Evolutionary conservation across 768 basidiomycete species (phyloP).

Genomic region (Auriscalpium microsporum): DNA sequence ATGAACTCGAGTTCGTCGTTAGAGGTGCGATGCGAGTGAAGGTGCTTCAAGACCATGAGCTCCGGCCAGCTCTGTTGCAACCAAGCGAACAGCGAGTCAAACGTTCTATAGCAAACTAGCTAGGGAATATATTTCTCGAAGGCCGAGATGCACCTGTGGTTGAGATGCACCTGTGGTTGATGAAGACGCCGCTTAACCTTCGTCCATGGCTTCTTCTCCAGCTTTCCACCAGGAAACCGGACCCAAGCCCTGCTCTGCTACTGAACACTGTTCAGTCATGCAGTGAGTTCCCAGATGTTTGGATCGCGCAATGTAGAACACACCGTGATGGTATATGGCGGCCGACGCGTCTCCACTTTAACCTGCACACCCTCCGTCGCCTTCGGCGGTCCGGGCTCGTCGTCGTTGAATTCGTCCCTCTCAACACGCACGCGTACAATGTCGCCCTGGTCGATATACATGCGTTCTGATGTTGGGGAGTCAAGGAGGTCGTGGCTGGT

Average conservation of each 20-base stretch:
- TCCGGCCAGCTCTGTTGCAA: no score
- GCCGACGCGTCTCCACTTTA: constrained; percentile 36
- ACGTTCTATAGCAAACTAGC: no score
- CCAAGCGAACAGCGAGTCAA: no score
- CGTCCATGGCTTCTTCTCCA: constrained; percentile 33
- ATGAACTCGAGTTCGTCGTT: no score
- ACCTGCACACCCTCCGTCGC: constrained; percentile 60
- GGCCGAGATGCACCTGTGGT: no score
- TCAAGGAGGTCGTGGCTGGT: constrained; percentile 60
- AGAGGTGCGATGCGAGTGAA: no score
- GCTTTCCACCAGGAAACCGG: constrained; percentile 70
- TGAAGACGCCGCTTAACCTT: constrained; percentile 20
- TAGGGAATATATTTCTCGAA: no score
- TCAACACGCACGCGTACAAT: constrained; percentile 73
- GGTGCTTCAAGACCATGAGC: no score
- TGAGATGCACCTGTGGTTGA: no score
- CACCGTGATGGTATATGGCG: constrained; percentile 69
- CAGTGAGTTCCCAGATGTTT: neutral
- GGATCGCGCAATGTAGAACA: constrained; percentile 16
- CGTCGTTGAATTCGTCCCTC: constrained; percentile 76
- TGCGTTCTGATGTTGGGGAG: constrained; percentile 52
- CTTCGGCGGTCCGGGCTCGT: constrained; percentile 79
- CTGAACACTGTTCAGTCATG: constrained; percentile 50
- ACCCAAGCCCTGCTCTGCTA: constrained; percentile 76
- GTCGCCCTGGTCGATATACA: constrained; percentile 77